A percentile compares a stretch with the other conserved stretches of the same genome.
These are phyloP conservation scores for Exophiala dermatitidis DNA, from an alignment of 2,329 filamentous ascomycete genomes.

Conservation along the genomic window DNA sequence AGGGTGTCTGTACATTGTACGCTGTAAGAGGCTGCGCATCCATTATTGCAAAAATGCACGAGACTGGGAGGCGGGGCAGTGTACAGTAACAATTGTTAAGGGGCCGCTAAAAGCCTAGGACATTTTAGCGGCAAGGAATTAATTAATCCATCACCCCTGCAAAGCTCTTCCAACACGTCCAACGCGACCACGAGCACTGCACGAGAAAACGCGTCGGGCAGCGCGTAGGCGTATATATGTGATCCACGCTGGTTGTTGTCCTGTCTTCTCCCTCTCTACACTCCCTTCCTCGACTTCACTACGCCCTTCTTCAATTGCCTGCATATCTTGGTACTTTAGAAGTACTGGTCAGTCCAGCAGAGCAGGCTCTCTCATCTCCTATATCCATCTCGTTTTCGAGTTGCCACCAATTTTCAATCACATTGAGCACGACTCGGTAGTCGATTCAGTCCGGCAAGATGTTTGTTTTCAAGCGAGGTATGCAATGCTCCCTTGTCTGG, in stretches of 20 bases:
- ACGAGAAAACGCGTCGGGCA: conserved; percentile 5
- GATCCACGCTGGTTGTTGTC: conserved; percentile 3
- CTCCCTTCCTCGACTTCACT: conserved; percentile 3
- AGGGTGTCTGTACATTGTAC: too few species aligned
- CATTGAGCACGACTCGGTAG: neutral
- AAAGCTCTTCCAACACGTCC: too few species aligned
- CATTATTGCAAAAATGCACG: too few species aligned
- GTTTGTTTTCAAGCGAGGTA: conserved; percentile 60
- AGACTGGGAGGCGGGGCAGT: too few species aligned
- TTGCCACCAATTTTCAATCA: neutral
- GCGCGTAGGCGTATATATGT: conserved; percentile 4
- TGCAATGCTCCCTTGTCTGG: conserved; percentile 27
- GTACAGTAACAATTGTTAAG: too few species aligned
- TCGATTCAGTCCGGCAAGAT: conserved; percentile 32
- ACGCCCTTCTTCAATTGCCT: conserved; percentile 7
- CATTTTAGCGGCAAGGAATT: too few species aligned
- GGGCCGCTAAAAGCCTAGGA: too few species aligned
- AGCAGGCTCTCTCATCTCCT: conserved; percentile 5
- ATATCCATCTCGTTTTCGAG: neutral
- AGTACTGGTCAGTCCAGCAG: conserved; percentile 5
- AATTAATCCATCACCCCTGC: neutral
- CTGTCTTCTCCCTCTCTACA: conserved; percentile 8
- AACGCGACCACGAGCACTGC: neutral
- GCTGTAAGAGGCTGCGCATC: too few species aligned
- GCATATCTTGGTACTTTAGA: conserved; percentile 13